A percentile compares a stretch with the other conserved stretches of the same genome.
Evolutionary conservation across 2,329 filamentous ascomycete species (phyloP).

Genomic region (Sporothrix variecibatus): DNA sequence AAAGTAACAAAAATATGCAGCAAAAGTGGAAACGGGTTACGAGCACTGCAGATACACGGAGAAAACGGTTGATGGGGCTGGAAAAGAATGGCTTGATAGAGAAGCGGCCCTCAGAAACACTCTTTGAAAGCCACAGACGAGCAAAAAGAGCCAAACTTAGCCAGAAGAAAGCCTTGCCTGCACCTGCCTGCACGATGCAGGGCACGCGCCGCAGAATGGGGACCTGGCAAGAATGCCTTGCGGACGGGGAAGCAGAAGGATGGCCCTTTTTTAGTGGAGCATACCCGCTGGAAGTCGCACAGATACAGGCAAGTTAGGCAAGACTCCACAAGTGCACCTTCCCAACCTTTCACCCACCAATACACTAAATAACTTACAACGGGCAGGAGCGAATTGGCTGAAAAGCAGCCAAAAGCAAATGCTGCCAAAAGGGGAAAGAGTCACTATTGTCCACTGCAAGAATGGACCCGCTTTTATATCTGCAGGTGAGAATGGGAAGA

Average conservation of each 20-base stretch:
- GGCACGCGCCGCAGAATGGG: constrained; percentile 12
- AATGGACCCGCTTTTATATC: constrained; percentile 6
- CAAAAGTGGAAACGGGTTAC: constrained; percentile 16
- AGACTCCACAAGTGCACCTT: not conserved
- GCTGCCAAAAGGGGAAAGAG: constrained; percentile 14
- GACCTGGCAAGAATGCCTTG: constrained; percentile 21
- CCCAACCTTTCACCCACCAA: too few species aligned
- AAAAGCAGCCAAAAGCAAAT: not conserved
- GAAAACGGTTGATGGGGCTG: not conserved
- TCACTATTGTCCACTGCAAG: not conserved
- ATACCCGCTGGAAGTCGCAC: not conserved
- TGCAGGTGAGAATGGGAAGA: constrained; percentile 17
- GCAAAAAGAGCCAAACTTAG: not conserved
- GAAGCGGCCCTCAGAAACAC: not conserved
- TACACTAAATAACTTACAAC: not conserved
- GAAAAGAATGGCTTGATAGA: not conserved
- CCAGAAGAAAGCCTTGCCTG: constrained; percentile 21
- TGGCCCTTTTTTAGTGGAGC: constrained; percentile 8
- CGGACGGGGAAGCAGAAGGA: not conserved
- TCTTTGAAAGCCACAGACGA: not conserved
- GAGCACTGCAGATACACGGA: not conserved
- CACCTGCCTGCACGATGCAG: not conserved
- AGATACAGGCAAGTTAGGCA: not conserved
- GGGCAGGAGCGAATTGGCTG: not conserved
- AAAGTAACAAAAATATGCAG: constrained; percentile 8